Conservation (phyloP, 192 early-diverging fungal species). For the Umbelopsis vinacea region DNA sequence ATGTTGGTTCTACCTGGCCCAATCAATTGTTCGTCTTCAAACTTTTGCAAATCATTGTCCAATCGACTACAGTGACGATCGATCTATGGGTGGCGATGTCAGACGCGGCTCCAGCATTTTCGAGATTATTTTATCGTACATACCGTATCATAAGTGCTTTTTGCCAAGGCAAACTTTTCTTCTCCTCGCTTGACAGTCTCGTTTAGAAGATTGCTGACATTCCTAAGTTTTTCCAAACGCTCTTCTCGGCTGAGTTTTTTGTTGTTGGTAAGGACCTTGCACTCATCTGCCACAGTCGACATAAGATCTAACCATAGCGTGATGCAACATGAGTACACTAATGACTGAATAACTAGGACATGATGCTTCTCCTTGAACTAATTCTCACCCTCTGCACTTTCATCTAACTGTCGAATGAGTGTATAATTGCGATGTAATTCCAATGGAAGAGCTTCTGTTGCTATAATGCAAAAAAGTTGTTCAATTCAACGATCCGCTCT, state of each 20-base stretch:
- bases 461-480: constrained; percentile 31
- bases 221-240: constrained; percentile 51
- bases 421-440: constrained; percentile 86
- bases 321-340: not conserved
- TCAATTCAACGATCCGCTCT: not conserved
- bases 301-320: constrained; percentile 56
- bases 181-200: constrained; percentile 85
- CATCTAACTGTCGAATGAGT: constrained; percentile 89
- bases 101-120: not conserved
- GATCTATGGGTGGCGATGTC: constrained; percentile 51
- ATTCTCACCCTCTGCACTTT: constrained; percentile 59
- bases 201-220: constrained; percentile 62
- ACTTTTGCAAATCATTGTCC: constrained; percentile 89
- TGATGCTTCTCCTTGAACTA: too few relatives aligned
- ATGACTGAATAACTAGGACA: not conserved
- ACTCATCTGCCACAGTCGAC: constrained; percentile 63
- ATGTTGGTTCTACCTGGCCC: constrained; percentile 46
- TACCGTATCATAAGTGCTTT: constrained; percentile 92
- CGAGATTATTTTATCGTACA: not conserved
- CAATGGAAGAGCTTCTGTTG: constrained; percentile 70
- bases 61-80: constrained; percentile 90
- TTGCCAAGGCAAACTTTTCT: constrained; percentile 94
- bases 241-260: constrained; percentile 54
- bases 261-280: constrained; percentile 59
- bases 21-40: constrained; percentile 90